Base-by-base conservation (phyloP, 441 rosid genomes). In the Francoa sonchifolia region DNA sequence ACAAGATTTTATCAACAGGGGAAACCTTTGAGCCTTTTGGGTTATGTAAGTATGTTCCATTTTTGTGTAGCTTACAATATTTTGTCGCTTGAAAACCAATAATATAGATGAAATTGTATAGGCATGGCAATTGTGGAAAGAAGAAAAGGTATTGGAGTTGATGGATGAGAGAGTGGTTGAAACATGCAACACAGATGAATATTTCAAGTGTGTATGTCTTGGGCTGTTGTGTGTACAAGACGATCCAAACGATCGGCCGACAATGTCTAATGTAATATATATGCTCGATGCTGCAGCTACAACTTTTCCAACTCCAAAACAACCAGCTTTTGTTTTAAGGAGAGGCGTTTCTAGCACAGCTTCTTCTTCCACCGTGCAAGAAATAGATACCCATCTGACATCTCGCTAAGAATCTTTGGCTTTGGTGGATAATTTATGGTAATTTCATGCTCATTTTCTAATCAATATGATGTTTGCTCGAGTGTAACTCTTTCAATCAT, bases 201-300 rank as follows among this genome's bases (percentile, higher is more conserved):
- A 46, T 2, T n/a, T 63, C 11, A 82, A 62, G 65, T 78, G 78
- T 48, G 18, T 69, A 33, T 63, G 40, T 5, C 50, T 76, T 0
- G 78, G 71, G 19, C 69, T 82, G 6, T 40, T 77, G n/a, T 82
- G 82, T 25, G 71, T 77, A 6, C 79, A 77, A 58, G 80, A 75
- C 56, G 77, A 78, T 42, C 82, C 82, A 5, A 37, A 33, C 15
- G 80, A 82, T 19, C 69, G 80, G 9, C 85, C 88, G 12, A 35
- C 75, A 19, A 74, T 82, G 75, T 72, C 75, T 5, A 66, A 35
- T 16, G 67, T 66, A 11, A 48, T 72, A 5, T 42, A 61, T 48
- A 71, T 68, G 72, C 69, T 76, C 6, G 71, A 72, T 23, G 62
- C 66, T 33, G 75, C 67, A 19, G 44, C 41, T 37, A 59, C 74